phyloP scores from a whole-genome alignment of 2,329 filamentous ascomycete genomes.

The Ophiocordyceps robertsii region DNA sequence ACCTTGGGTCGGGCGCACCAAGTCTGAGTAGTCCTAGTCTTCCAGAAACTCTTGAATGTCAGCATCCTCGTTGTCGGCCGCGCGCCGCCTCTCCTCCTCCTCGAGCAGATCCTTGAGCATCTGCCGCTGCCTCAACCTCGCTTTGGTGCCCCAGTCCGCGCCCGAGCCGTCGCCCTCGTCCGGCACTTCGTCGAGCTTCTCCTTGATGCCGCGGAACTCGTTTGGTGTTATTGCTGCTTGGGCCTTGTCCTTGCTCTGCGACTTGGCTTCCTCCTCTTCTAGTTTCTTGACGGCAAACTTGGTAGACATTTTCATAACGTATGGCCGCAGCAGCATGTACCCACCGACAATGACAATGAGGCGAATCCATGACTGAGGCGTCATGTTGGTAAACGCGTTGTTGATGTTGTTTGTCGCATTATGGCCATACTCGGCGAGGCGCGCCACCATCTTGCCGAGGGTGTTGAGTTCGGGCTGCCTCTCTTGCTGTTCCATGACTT shows the following conservation, averaged over 20 bases:
- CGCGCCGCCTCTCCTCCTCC: constrained; percentile 44
- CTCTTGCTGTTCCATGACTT: constrained; percentile 10
- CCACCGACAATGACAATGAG: constrained; percentile 58
- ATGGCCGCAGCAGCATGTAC: constrained; percentile 62
- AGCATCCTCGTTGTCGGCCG: constrained; percentile 56
- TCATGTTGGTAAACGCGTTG: constrained; percentile 35
- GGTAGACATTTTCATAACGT: constrained; percentile 54
- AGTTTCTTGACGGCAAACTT: constrained; percentile 50
- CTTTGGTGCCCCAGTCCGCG: constrained; percentile 57
- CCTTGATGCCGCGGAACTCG: constrained; percentile 43
- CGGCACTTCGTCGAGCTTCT: constrained; percentile 36
- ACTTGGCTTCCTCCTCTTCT: constrained; percentile 39
- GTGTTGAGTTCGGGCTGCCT: constrained; percentile 16
- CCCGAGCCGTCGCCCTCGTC: constrained; percentile 30
- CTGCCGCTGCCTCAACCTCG: constrained; percentile 53
- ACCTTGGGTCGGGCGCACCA: not conserved
- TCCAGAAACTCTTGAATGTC: constrained; percentile 62
- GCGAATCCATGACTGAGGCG: constrained; percentile 46
- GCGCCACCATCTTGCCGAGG: constrained; percentile 18
- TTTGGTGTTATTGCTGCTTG: constrained; percentile 47
- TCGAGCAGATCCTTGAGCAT: constrained; percentile 53
- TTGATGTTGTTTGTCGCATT: constrained; percentile 34
- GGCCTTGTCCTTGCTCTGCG: constrained; percentile 10
- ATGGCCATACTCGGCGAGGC: constrained; percentile 20
- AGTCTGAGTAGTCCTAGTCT: constrained; percentile 16